Evolutionary conservation across 1,284 basidiomycete genomes (phyloP), one percentile per base, ranked within the genome.

Genomic region (Cutaneotrichosporon cutaneum): DNA sequence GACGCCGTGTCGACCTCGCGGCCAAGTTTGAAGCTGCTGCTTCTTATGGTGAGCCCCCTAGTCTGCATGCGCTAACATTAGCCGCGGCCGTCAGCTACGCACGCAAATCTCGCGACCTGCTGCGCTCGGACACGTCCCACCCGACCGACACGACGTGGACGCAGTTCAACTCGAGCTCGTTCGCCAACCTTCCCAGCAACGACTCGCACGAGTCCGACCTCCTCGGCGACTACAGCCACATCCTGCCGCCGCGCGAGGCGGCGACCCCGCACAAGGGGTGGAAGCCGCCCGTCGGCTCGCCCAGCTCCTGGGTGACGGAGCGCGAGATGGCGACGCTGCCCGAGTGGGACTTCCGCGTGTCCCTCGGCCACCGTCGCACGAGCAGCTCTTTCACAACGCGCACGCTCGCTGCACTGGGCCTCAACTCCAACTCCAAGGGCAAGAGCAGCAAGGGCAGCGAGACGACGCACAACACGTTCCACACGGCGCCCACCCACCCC

Each of bases 281-380:
- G n/a, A 30, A 27, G 21, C 51, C 48, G 4, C 56, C 26, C 18
- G 30, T 39, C 30, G 59, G 59, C 16, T 44, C 33, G 13, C 59
- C 54, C 9, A 60, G 53, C 33, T 60, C 59, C 21, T 60, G 59
- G 59, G 48, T 60, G 2, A 32, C 47, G n/a, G 54, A 54, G 14
- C 58, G 42, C 6, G 56, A 36, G 14, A 18, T n/a, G 21, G 33
- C 45, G 7, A 48, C 42, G 14, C 16, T 39, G 45, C 64, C 45
- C 55, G 60, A 54, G 18, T 67, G 32, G 63, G 62, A 35, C 35
- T 65, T n/a, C 59, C 42, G 27, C 24, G 32, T 39, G 14, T 47
- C 33, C 14, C 22, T 50, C 39, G 54, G 47, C 6, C 24, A 50
- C 18, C 13, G 27, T 18, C 24, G 48, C 9, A 50, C 33, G 18